Base-by-base conservation (phyloP, 768 basidiomycete species). In the Chalciporus chontae region DNA sequence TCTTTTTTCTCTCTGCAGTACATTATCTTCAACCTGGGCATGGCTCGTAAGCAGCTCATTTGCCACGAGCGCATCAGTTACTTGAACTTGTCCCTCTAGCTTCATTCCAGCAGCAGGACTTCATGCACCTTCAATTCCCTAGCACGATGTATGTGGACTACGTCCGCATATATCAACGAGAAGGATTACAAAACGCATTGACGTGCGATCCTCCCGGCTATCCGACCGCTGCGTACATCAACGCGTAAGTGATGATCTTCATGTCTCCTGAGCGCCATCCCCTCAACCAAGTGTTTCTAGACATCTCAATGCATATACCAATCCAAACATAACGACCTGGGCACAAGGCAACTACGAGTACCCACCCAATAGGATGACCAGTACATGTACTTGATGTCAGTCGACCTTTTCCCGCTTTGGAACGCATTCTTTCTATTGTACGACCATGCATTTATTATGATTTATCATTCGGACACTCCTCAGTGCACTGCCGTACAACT, bases 271-370 rank as follows among this genome's bases (percentile, higher is more conserved):
- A 43, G 19, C 4, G 37, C 4, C 17, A 43, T 34, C 4, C 47
- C 47, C 49, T 58, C 27, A 66, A 39, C 32, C 8, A 37, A 41
- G n/a, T 39, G 21, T 43, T 37, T 41, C 17, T 40, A 68, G 68
- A 29, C 67, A 68, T 62, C 50, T 71, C 40, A 74, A 78, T 44
- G 78, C 86, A 45, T 95, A 94, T 62, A 75, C 69, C 47, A 83
- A 96, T 64, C 75, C 91, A 17, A 94, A 95, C 62, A 67, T 90
- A 39, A 94, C 94, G 24, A 88, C 86, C 41, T 95, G 94, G 93
- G 75, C 71, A 3, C 75, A 80, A 56, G 91, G 84, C 1, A 88
- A 87, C 37, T 80, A 87, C 61, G 70, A 70, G 0, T 88, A 87
- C 69, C 94, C 94, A 15, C 72, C 81, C 36, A 94, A 93, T 64